phyloP scores from a whole-genome alignment of 2,329 filamentous ascomycete genomes.

The Akanthomyces lecanii region DNA sequence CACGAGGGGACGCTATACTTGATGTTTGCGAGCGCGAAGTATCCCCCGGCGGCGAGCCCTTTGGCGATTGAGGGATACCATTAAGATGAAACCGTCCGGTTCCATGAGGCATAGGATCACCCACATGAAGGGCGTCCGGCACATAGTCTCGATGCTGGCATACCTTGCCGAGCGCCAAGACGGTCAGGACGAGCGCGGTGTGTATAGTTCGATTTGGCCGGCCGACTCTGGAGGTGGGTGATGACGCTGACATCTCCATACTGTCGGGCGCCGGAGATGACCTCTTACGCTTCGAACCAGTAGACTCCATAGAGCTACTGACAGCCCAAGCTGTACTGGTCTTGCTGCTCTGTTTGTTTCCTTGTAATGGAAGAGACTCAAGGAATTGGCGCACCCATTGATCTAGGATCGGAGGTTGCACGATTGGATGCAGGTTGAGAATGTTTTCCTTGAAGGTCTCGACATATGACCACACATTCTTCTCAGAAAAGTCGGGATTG shows the following conservation, averaged over 20 bases:
- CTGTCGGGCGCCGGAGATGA: conserved; percentile 39
- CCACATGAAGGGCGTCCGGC: conserved; percentile 50
- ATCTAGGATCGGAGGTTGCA: conserved; percentile 50
- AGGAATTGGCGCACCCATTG: conserved; percentile 52
- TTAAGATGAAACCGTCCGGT: conserved; percentile 43
- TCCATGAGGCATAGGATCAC: conserved; percentile 31
- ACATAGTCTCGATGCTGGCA: conserved; percentile 55
- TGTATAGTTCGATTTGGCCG: conserved; percentile 63
- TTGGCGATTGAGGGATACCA: conserved; percentile 48
- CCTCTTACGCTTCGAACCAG: conserved; percentile 53
- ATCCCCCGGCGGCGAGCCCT: conserved; percentile 47
- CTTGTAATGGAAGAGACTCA: conserved; percentile 38
- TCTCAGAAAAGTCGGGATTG: conserved; percentile 51
- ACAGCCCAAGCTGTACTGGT: conserved; percentile 31
- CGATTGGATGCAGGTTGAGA: conserved; percentile 62
- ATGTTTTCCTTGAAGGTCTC: conserved; percentile 57
- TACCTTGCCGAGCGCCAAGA: conserved; percentile 83
- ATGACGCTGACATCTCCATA: conserved; percentile 26
- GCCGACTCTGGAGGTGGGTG: conserved; percentile 36
- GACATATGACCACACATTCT: conserved; percentile 50
- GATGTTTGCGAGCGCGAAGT: conserved; percentile 46
- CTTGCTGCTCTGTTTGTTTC: conserved; percentile 28
- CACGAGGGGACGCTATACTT: conserved; percentile 49
- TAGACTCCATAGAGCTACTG: conserved; percentile 25
- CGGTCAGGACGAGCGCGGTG: conserved; percentile 76